These are phyloP conservation scores for Salix arbutifolia DNA, from an alignment of 345 rosid species.

Conservation along the genomic window DNA sequence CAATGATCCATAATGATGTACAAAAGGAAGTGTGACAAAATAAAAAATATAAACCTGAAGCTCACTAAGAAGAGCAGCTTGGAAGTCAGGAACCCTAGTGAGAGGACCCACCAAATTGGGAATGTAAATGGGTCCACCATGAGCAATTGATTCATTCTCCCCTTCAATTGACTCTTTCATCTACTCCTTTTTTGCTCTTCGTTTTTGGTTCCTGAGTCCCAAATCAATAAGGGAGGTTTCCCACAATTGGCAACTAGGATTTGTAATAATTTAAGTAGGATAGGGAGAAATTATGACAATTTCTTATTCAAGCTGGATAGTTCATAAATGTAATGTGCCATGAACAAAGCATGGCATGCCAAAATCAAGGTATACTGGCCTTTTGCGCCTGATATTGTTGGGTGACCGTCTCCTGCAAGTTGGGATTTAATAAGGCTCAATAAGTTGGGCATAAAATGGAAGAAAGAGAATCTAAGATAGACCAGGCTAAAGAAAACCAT, in stretches of 20 bases:
- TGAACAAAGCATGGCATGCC: not conserved
- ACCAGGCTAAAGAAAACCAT: not conserved
- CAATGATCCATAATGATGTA: not conserved
- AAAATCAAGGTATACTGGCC: not conserved
- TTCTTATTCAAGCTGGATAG: not conserved
- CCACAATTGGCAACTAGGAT: not conserved
- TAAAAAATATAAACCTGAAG: slow-evolving; percentile 33
- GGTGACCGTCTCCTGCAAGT: not conserved
- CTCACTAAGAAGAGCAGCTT: slow-evolving; percentile 26
- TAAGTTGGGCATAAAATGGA: not conserved
- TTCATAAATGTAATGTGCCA: not conserved
- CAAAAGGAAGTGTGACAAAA: not conserved
- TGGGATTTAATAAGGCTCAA: not conserved
- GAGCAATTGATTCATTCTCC: slow-evolving; percentile 22
- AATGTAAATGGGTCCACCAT: slow-evolving; percentile 54
- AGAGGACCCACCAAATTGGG: slow-evolving; percentile 43
- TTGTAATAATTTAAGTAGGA: not conserved
- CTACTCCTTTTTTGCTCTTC: not conserved
- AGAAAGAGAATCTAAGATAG: not conserved
- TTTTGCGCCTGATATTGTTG: not conserved
- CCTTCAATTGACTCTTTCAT: not conserved
- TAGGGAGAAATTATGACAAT: not conserved
- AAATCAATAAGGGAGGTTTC: not conserved
- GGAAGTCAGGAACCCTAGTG: slow-evolving; percentile 41
- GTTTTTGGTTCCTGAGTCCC: not conserved